Evolutionary conservation across 495 filamentous ascomycete genomes (phyloP), one percentile per base, ranked within the genome.

Genomic region (Jackrogersella multiformis): DNA sequence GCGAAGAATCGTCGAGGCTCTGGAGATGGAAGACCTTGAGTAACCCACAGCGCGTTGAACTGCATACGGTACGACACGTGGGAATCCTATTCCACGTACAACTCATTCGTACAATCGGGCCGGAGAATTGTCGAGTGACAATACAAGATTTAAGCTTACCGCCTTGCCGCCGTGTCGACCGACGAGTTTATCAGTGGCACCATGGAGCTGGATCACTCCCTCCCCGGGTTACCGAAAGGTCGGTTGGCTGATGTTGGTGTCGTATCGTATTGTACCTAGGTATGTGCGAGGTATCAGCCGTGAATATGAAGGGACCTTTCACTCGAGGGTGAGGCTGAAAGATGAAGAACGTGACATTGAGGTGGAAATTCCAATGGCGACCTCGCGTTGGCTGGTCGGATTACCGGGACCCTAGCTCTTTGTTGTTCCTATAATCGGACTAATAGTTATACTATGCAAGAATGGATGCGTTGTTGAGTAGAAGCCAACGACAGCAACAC

Each of bases 141-240:
- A 41, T n/a, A 51, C 28, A 38, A 63, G 59, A 71, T 60, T 67
- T 67, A 71, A 71, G 68, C 68, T 71, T 64, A 71, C 68, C 61
- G 57, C 49, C 49, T 24, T 49, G 45, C 45, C 45, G 45, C 51
- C 42, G 66, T 58, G 56, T 48, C 46, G 68, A 56, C 68, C 68
- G 57, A 61, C 36, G 52, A 61, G 59, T 21, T 62, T 46, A 59
- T 60, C 57, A 36, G 21, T 63, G 53, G 45, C 45, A 28, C 51
- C 64, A 55, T 64, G 41, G 46, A 64, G 48, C 23, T 51, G 48
- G 54, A 46, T 63, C 56, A n/a, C n/a, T n/a, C n/a, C n/a, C n/a
- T 36, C 56, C 55, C 28, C 51, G 56, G 51, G 61, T 65, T 70
- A 70, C 67, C 61, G 61, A 59, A 36, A 65, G 51, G 32, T 53